Evolutionary conservation across 257 asterid species (phyloP).

Genomic region (Solanum piurae): DNA sequence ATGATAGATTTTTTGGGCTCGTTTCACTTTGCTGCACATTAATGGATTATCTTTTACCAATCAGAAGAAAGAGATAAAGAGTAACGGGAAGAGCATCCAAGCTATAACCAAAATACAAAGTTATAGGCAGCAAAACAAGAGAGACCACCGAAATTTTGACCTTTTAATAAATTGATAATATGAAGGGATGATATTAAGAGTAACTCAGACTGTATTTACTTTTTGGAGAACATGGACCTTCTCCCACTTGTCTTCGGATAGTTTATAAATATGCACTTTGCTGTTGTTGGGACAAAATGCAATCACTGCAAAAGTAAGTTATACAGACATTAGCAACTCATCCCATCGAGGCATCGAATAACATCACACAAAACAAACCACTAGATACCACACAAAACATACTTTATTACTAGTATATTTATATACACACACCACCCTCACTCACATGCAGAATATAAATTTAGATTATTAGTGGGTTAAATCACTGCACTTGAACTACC

Average conservation of each 20-base stretch:
- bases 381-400: background rate
- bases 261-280: conserved; percentile 76
- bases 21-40: background rate
- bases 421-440: background rate
- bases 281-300: conserved; percentile 85
- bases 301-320: conserved; percentile 46
- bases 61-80: background rate
- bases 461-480: background rate
- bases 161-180: background rate
- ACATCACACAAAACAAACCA: background rate
- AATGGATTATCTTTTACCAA: background rate
- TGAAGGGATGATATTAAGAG: background rate
- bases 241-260: conserved; percentile 88
- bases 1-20: background rate
- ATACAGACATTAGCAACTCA: conserved; percentile 4
- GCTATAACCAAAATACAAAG: background rate
- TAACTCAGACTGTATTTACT: conserved; percentile 24
- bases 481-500: background rate
- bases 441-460: background rate
- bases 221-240: conserved; percentile 88
- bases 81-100: background rate
- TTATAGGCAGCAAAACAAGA: background rate
- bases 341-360: background rate
- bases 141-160: background rate
- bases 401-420: background rate